These are phyloP conservation scores for Infundibulicybe gibba DNA, from an alignment of 768 basidiomycete genomes.

Conservation along the genomic window DNA sequence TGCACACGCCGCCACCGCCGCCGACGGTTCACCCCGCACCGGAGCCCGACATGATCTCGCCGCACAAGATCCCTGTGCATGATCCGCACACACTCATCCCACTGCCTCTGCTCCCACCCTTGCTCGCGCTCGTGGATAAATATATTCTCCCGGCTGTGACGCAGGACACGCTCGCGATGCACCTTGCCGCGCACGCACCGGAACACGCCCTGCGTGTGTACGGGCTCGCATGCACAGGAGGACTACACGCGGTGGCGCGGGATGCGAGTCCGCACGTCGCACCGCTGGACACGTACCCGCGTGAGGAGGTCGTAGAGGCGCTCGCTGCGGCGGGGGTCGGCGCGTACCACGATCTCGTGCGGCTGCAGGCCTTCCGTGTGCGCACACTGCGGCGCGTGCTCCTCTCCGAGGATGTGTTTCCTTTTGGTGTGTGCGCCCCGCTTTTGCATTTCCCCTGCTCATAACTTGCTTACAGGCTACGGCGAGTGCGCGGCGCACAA, in stretches of 20 bases:
- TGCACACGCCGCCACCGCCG: slow-evolving; percentile 51
- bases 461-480: slow-evolving; percentile 35
- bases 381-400: slow-evolving; percentile 48
- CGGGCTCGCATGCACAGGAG: slow-evolving; percentile 43
- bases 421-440: slow-evolving; percentile 42
- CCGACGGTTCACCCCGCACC: slow-evolving; percentile 29
- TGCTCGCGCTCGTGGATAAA: slow-evolving; percentile 60
- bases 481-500: slow-evolving; percentile 56
- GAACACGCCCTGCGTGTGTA: slow-evolving; percentile 57
- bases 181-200: slow-evolving; percentile 52
- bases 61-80: slow-evolving; percentile 27
- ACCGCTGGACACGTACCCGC: slow-evolving; percentile 52
- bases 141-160: slow-evolving; percentile 52
- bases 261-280: slow-evolving; percentile 57
- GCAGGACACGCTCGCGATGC: slow-evolving; percentile 38
- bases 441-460: slow-evolving; percentile 1
- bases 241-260: slow-evolving; percentile 44
- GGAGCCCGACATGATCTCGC: slow-evolving; percentile 22
- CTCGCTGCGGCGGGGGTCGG: slow-evolving; percentile 46
- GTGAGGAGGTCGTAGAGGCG: slow-evolving; percentile 37
- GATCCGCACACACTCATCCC: slow-evolving; percentile 53
- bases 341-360: slow-evolving; percentile 62
- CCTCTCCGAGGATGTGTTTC: slow-evolving; percentile 62
- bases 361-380: slow-evolving; percentile 55
- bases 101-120: slow-evolving; percentile 53